Base-by-base conservation (phyloP, 2,329 filamentous ascomycete species). In the Akanthomyces dipterigenus region DNA sequence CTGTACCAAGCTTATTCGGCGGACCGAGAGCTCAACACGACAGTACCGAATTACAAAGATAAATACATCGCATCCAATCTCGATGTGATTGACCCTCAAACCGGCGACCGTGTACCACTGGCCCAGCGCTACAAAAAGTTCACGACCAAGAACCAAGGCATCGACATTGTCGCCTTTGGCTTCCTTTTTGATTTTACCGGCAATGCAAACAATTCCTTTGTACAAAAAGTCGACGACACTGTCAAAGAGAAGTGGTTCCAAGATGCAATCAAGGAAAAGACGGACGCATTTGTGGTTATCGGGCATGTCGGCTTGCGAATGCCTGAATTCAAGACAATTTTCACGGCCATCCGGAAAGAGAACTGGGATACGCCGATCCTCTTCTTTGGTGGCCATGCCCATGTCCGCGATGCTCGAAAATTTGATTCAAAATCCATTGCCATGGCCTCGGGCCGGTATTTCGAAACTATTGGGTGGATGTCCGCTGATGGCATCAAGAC, bases 401-500 rank as follows among this genome's bases (percentile, higher is more conserved):
- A 98, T 71, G 91, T 97, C 51, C 87, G 93, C 9, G 92, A 97
- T 70, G 90, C 91, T 67, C 84, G 84, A 45, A 85, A 82, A 63
- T 97, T 91, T 68, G 93, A 97, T 72, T 82, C 83, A 43, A 87
- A 86, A 59, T 86, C 93, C 0, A 87, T 89, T 64, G 93, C 88
- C 1, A 78, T 98, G 5, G 92, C 92, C 45, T 95, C 90, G 67
- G 93, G 93, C 4, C 84, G 93, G 1, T 98, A 97, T 73, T 89
- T 97, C 79, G 93, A 98, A 77, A 97, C 93, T 0, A 88, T 98
- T 55, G 93, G 93, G 2, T 98, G 95, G 82, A 86, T 95, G 83
- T 96, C 92, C 0, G 86, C 97, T 50, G 82, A 88, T 61, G 91
- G 91, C 36, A 67, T 84, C 60, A 77, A 76, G 65, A 69, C 68